Base-by-base conservation (phyloP, 2,329 filamentous ascomycete genomes). In the Calonectria pseudoturangicola region DNA sequence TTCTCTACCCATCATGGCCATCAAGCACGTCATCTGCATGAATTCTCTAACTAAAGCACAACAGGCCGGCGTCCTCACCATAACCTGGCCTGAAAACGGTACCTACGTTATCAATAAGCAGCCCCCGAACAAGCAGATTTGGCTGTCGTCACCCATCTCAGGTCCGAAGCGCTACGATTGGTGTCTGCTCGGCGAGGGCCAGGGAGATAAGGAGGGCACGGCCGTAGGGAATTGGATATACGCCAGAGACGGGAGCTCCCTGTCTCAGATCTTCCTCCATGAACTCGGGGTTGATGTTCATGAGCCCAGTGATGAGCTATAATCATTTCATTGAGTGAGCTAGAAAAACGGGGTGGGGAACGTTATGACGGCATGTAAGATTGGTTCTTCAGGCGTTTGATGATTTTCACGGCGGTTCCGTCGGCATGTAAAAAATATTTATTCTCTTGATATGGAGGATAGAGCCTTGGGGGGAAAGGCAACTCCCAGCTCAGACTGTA, bases 91-190 rank as follows among this genome's bases (percentile, higher is more conserved):
- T 1, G 87, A 89, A 15, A 87, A 91, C 64, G 95, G 96, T 74
- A 96, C 92, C 36, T 99, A 97, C 82, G 94, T 99, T 73, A 90
- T 99, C 86, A 99, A 99, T 90, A 99, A 99, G 85, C 97, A 99
- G 84, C 97, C 97, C 0, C 95, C 96, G 25, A 98, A 98, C 88
- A 97, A 95, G 88, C 97, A 94, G 83, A 98, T 99, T 82, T 99
- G 97, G 97, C 91, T 98, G 56, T 97, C 95, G 45, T 98, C 95
- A 51, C 97, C 97, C 4, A 88, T 95, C 67, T 96, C 94, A 7
- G 97, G 97, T 0, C 97, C 97, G 16, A 98, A 98, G 86, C 93
- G 96, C 71, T 99, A 93, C 86, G 96, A 98, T 84, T 99, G 94
- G 90, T 93, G 98, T 68, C 83, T 96, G 64, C 79, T 87, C 58